These are phyloP conservation scores for Dictyostelium purpureum DNA, from an alignment of 78 protist genomes.

Conservation along the genomic window DNA sequence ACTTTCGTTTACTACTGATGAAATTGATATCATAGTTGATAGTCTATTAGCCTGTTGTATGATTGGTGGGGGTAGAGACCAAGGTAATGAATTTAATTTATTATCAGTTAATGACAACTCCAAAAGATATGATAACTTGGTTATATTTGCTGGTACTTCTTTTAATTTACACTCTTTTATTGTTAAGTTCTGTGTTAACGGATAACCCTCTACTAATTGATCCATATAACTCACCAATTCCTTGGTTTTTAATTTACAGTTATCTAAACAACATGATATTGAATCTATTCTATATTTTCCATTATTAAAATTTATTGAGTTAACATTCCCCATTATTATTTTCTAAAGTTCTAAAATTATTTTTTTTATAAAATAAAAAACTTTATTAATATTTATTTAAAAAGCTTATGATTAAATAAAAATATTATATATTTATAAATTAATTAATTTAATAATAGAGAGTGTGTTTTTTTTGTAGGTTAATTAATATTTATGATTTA, in stretches of 20 bases:
- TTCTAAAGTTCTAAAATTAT: too few species aligned
- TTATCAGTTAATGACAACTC: constrained; percentile 2
- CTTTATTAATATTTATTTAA: too few species aligned
- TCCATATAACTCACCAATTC: not conserved
- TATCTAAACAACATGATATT: not conserved
- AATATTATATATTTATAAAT: too few species aligned
- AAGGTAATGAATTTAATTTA: constrained; percentile 3
- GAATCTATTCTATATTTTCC: constrained; percentile 40
- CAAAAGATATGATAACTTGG: not conserved
- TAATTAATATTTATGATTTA: too few species aligned
- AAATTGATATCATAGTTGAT: not conserved
- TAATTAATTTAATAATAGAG: too few species aligned
- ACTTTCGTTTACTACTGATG: not conserved
- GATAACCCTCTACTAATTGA: not conserved
- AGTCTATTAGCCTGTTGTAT: not conserved
- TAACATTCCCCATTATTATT: constrained; percentile 33
- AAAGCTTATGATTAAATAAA: too few species aligned
- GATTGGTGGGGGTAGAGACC: constrained; percentile 24
- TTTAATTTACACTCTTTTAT: constrained; percentile 12
- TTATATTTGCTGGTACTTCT: not conserved
- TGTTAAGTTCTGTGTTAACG: not conserved
- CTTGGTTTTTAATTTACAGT: constrained; percentile 24
- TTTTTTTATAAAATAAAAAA: too few species aligned
- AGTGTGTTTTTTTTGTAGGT: too few species aligned
- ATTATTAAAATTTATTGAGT: not conserved